Conservation (phyloP, 73 alveolate genomes). For the Effrenium voratum region DNA sequence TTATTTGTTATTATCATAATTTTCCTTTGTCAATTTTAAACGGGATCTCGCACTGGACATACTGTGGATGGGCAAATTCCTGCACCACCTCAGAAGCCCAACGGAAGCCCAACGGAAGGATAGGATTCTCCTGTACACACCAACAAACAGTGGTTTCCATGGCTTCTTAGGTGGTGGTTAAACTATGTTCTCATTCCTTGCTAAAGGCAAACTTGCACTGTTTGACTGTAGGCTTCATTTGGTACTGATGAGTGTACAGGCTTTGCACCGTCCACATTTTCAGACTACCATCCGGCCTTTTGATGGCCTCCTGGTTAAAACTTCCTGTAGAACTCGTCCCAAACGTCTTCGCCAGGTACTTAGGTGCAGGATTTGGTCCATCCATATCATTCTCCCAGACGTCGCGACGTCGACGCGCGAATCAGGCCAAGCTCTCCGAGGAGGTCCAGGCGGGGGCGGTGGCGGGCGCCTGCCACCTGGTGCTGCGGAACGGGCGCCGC, state of each 20-base stretch:
- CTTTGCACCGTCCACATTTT: background rate
- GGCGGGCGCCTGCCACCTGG: constrained; percentile 52
- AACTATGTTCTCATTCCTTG: background rate
- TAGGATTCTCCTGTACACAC: too few species aligned
- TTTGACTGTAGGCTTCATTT: background rate
- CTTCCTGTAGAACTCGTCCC: background rate
- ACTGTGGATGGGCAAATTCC: too few species aligned
- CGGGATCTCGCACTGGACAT: too few species aligned
- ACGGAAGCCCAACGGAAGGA: background rate
- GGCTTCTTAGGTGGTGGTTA: background rate
- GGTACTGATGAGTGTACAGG: background rate
- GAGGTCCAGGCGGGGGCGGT: constrained; percentile 62
- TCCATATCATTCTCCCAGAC: background rate
- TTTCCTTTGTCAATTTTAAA: too few species aligned
- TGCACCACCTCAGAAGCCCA: background rate
- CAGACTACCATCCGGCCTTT: too few species aligned
- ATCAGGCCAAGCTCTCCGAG: background rate
- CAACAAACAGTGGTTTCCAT: too few species aligned
- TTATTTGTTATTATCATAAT: too few species aligned
- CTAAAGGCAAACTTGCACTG: background rate
- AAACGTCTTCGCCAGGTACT: background rate
- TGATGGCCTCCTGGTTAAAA: background rate
- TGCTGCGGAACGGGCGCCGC: constrained; percentile 38
- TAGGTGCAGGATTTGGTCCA: background rate
- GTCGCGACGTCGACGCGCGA: background rate